Base-by-base conservation (phyloP, 257 asterid genomes). In the Buddleja alternifolia region DNA sequence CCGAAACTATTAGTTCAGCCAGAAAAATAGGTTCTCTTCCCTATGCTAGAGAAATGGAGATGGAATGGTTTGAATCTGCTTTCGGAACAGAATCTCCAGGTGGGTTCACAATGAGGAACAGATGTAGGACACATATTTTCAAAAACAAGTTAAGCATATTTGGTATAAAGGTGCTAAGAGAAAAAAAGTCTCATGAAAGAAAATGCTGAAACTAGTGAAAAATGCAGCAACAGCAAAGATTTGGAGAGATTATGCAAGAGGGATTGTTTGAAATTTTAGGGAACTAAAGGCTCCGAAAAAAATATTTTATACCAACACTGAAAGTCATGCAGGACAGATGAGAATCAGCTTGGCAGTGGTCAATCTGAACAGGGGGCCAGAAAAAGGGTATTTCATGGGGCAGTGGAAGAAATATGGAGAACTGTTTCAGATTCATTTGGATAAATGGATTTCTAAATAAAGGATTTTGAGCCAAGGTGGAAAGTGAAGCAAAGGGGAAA, bases 381-480 rank as follows among this genome's bases (percentile, higher is more conserved):
- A 29, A 7, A 55, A 42, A 40, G 23, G 1, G 34, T 24, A 41
- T 10, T 41, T 14, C 2, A 5, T 4, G 14, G 51, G 20, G 29
- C n/a, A 57, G 24, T 45, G 15, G 21, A 24, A 54, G 58, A 44
- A 63, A 29, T 20, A 23, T 16, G 23, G 70, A 73, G 14, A 54
- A 14, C 23, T 23, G 42, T 34, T 66, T 36, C 44, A 25, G 41
- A 45, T 44, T 29, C 55, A 24, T 50, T 46, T 20, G 10, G 46
- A 29, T 66, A 53, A 8, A 23, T 24, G 34, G 50, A 39, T 41
- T 19, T 60, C 46, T 36, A 32, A 41, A 42, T 23, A 15, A 17
- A 42, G 37, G 36, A 8, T 40, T 52, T 40, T 6, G 4, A 14
- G 46, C 34, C 16, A 25, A 45, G 17, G 56, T 50, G 3, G 11